Evolutionary conservation across 2,329 filamentous ascomycete species (phyloP).

Genomic region (Aspergillus intermedius): DNA sequence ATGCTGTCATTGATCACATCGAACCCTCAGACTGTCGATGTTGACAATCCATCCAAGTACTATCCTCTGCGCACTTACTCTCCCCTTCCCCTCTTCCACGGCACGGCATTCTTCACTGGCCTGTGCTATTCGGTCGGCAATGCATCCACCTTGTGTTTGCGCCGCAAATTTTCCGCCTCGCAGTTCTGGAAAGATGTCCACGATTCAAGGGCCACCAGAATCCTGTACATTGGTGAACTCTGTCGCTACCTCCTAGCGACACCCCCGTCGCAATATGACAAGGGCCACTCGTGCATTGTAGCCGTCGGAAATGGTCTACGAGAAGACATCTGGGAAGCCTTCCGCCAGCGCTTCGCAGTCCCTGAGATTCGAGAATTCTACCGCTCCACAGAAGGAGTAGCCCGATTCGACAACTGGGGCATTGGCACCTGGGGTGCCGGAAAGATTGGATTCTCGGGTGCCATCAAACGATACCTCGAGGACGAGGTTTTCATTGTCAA

Average conservation of each 20-base stretch:
- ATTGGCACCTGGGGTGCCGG: conserved; percentile 37
- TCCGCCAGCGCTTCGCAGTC: conserved; percentile 38
- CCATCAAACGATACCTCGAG: conserved; percentile 35
- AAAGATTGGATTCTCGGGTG: conserved; percentile 40
- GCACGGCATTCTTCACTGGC: conserved; percentile 43
- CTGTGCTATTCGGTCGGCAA: conserved; percentile 37
- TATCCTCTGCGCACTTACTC: conserved; percentile 43
- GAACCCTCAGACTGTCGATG: conserved; percentile 31
- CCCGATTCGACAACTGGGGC: conserved; percentile 41
- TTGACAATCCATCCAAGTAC: conserved; percentile 35
- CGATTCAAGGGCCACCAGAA: conserved; percentile 37
- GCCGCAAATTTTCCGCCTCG: conserved; percentile 42
- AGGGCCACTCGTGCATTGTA: conserved; percentile 38
- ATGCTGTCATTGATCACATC: conserved; percentile 32
- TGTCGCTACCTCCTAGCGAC: conserved; percentile 44
- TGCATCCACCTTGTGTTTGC: conserved; percentile 37
- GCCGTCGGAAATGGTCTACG: conserved; percentile 45
- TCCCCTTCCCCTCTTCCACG: conserved; percentile 45
- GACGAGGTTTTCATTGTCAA: conserved; percentile 39
- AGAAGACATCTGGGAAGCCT: conserved; percentile 44
- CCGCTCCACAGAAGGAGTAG: conserved; percentile 42
- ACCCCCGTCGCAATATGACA: conserved; percentile 40
- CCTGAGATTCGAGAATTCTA: conserved; percentile 46
- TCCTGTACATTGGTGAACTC: conserved; percentile 45
- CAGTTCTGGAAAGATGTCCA: conserved; percentile 42